phyloP scores from a whole-genome alignment of 2,329 filamentous ascomycete genomes.

The Trichoderma sp. region DNA sequence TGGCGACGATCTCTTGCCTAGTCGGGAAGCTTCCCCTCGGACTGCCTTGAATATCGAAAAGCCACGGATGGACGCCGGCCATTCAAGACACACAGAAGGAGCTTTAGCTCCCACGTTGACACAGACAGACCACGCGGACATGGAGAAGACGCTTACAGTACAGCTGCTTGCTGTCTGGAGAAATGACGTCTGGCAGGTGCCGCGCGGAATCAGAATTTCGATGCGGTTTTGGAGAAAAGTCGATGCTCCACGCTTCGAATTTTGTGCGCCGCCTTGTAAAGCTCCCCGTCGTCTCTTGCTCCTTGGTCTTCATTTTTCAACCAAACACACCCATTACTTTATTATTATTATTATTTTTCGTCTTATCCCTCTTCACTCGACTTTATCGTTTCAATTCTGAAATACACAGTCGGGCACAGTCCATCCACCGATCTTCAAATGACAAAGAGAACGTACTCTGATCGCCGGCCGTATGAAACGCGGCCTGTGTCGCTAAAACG shows the following conservation, averaged over 20 bases:
- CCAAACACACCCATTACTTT: not conserved
- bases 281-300: not conserved
- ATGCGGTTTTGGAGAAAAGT: not conserved
- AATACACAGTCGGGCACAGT: not conserved
- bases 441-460: not conserved
- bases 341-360: not conserved
- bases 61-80: not conserved
- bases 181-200: not conserved
- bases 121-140: not conserved
- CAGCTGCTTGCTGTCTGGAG: not conserved
- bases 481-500: not conserved
- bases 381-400: not conserved
- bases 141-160: not conserved
- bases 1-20: not conserved
- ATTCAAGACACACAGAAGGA: not conserved
- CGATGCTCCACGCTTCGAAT: not conserved
- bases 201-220: not conserved
- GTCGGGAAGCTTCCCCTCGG: not conserved
- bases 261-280: not conserved
- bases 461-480: not conserved
- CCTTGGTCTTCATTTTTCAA: not conserved
- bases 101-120: not conserved
- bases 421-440: not conserved
- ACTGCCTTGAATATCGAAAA: not conserved
- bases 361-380: not conserved